Evolutionary conservation across 176 grass and related monocot genomes (phyloP), one percentile per base, ranked within the genome.

Genomic region (Aegilops tauschii): DNA sequence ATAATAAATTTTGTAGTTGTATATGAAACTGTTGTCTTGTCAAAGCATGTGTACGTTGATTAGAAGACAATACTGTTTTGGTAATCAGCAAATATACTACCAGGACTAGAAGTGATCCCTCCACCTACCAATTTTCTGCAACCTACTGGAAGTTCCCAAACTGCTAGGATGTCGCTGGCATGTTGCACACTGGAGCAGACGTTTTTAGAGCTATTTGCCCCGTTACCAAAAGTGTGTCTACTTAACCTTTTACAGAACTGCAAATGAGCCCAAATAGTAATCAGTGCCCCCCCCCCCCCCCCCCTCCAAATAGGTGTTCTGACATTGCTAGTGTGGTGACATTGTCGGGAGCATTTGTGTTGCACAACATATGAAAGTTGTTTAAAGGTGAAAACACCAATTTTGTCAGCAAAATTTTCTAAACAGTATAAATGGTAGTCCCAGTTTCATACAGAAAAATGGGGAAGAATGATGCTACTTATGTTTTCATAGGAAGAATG

Each of bases 111-210:
- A 27, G 10, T 59, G 21, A 40, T 54, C 29, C 29, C 8, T 82
- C 8, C 79, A 69, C 35, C 35, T 72, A 34, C 12, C 35, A 61
- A 45, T 39, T 39, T 66, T 81, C 18, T 79, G 32, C 59, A 47
- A 2, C 59, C 59, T 65, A 65, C 5, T 63, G 32, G 20, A 18
- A 75, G 67, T 85, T 80, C 12, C 12, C 11, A 14, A 28, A 65
- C 70, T 74, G 42, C 87, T 27, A 6, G 3, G 2, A 10, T 40
- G 40, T 25, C 0, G 1, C 6, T 35, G 29, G 29, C 29, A 49
- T 70, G 36, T 45, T 85, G 68, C 44, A 66, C 59, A 20, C 65
- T 59, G 79, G 44, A 58, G 12, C 79, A 66, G 11, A 67, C 77
- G 29, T 69, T 80, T 84, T 56, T 25, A 16, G 68, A 65, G 34